Percentiles rank a stretch among this genome's conserved stretches.
These are phyloP conservation scores for Diaporthe amygdali DNA, from an alignment of 2,329 filamentous ascomycete species.

Conservation along the genomic window DNA sequence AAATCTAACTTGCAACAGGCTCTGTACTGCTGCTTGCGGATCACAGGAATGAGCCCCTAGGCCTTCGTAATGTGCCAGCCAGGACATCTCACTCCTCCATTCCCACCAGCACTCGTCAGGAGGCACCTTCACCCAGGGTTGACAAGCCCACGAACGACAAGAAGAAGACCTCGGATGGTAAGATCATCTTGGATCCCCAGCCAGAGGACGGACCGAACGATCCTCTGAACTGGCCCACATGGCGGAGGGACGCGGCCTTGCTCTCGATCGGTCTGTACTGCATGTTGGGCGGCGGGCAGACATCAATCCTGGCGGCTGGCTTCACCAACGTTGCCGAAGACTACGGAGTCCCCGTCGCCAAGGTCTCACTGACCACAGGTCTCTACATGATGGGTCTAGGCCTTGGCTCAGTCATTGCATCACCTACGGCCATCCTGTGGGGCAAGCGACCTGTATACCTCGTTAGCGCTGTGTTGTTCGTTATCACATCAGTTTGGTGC, in stretches of 20 bases:
- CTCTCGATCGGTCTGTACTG: conserved; percentile 89
- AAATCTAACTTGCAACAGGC: conserved; percentile 43
- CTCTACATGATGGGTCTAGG: conserved; percentile 95
- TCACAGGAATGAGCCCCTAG: conserved; percentile 64
- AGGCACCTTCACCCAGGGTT: conserved; percentile 35
- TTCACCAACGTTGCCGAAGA: conserved; percentile 79
- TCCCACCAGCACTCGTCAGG: conserved; percentile 46
- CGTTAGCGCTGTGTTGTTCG: conserved; percentile 76
- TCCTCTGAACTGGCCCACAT: conserved; percentile 87
- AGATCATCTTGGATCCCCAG: conserved; percentile 88
- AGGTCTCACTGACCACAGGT: conserved; percentile 86
- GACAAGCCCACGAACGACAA: conserved; percentile 36
- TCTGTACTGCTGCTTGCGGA: conserved; percentile 63
- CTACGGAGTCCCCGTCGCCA: conserved; percentile 69
- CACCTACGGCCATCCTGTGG: conserved; percentile 87
- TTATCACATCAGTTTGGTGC: conserved; percentile 81
- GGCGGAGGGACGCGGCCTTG: conserved; percentile 80
- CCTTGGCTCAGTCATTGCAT: conserved; percentile 81
- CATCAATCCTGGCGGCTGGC: conserved; percentile 85
- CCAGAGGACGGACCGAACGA: conserved; percentile 91
- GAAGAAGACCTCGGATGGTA: conserved; percentile 79
- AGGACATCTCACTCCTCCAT: conserved; percentile 65
- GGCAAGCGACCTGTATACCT: conserved; percentile 94
- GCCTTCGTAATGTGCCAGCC: conserved; percentile 60
- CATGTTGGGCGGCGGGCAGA: conserved; percentile 92